A percentile compares a stretch with the other conserved stretches of the same genome.
These are phyloP conservation scores for Penicillium rolfsii DNA, from an alignment of 2,329 filamentous ascomycete genomes.

Conservation along the genomic window DNA sequence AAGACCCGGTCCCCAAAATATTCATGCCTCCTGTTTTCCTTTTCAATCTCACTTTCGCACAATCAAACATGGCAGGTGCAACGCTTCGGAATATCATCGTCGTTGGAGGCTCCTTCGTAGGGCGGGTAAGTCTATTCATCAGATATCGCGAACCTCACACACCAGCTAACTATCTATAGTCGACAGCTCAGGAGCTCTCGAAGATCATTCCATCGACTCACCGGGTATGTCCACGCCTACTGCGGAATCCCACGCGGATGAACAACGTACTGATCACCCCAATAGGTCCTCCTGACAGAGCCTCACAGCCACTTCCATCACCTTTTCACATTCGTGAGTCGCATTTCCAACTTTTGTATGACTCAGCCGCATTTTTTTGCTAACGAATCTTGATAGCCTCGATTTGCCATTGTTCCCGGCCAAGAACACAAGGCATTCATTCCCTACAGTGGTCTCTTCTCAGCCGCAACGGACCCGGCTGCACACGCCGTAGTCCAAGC, in stretches of 20 bases:
- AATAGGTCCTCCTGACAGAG: constrained; percentile 39
- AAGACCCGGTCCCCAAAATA: not conserved
- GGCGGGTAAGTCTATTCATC: constrained; percentile 31
- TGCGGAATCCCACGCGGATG: not conserved
- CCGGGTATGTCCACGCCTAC: constrained; percentile 28
- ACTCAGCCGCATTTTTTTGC: not conserved
- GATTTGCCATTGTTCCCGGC: constrained; percentile 39
- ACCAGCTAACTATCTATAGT: constrained; percentile 24
- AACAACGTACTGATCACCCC: constrained; percentile 3
- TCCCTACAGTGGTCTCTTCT: constrained; percentile 39
- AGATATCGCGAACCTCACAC: not conserved
- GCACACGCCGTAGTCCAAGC: constrained; percentile 38
- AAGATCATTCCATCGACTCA: constrained; percentile 40
- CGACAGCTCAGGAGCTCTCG: constrained; percentile 42
- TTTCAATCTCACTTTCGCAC: not conserved
- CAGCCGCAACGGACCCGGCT: constrained; percentile 25
- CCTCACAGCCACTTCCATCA: constrained; percentile 44
- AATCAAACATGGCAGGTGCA: constrained; percentile 29
- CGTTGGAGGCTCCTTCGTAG: constrained; percentile 43
- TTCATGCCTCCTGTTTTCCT: not conserved
- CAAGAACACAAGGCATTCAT: constrained; percentile 45
- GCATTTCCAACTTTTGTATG: not conserved
- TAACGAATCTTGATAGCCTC: constrained; percentile 28
- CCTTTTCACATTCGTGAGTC: constrained; percentile 40
- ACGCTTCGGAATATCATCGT: constrained; percentile 42